Conservation (phyloP, 2,329 filamentous ascomycete genomes). For the Ceratocystis cubensis region DNA sequence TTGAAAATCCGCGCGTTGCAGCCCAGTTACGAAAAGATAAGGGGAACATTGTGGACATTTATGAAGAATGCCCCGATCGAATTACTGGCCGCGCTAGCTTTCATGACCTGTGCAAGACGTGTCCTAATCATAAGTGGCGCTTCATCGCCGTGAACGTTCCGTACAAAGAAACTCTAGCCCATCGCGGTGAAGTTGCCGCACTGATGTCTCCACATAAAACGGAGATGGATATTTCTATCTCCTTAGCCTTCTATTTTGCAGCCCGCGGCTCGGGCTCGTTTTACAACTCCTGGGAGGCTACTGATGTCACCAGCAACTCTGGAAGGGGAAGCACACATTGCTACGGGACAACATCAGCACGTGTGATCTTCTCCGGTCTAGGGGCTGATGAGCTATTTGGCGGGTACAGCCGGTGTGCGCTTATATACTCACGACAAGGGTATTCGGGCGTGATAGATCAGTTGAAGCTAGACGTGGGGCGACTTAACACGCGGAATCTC, state of each 20-base stretch:
- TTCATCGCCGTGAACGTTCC: conserved; percentile 75
- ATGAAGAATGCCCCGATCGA: conserved; percentile 80
- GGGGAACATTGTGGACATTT: conserved; percentile 36
- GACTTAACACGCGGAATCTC: conserved; percentile 86
- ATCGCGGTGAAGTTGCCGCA: conserved; percentile 56
- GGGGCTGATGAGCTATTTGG: conserved; percentile 95
- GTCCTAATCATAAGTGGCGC: conserved; percentile 62
- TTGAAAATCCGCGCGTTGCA: conserved; percentile 75
- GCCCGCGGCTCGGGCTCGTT: conserved; percentile 53
- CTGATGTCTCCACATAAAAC: conserved; percentile 91
- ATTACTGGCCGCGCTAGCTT: conserved; percentile 72
- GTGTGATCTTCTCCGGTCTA: conserved; percentile 79
- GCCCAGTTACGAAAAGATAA: conserved; percentile 36
- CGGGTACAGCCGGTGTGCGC: conserved; percentile 74
- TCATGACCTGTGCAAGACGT: conserved; percentile 57
- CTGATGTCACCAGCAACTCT: conserved; percentile 10
- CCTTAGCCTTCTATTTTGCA: conserved; percentile 87
- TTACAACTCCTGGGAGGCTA: conserved; percentile 8
- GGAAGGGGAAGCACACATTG: conserved; percentile 21
- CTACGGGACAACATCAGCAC: conserved; percentile 55
- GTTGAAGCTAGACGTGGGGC: conserved; percentile 68
- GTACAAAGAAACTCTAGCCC: conserved; percentile 57
- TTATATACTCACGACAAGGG: conserved; percentile 57
- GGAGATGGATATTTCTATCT: conserved; percentile 97
- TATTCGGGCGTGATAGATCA: conserved; percentile 66